Conservation (phyloP, 148 eudicot genomes). For the Rhododendron mucronatum region DNA sequence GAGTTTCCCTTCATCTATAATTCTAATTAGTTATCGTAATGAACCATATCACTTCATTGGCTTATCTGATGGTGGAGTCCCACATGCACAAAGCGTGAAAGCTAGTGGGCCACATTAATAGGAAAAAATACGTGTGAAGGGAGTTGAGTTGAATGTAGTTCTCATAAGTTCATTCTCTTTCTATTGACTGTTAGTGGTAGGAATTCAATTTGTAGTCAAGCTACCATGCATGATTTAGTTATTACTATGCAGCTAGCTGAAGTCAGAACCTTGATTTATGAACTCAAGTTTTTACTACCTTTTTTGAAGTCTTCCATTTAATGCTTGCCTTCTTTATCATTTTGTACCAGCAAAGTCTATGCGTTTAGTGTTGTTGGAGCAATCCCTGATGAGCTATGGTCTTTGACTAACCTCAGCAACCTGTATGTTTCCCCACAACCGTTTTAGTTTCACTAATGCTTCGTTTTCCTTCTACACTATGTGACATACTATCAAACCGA, state of each 20-base stretch:
- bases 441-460: neutral
- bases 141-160: too few species aligned
- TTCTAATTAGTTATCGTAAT: too few species aligned
- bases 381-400: slow-evolving; percentile 79
- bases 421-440: slow-evolving; percentile 3
- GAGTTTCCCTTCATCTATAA: too few species aligned
- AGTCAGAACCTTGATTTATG: neutral
- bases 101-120: too few species aligned
- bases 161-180: too few species aligned
- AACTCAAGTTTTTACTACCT: neutral
- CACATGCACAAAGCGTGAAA: too few species aligned
- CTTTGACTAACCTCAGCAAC: slow-evolving; percentile 27
- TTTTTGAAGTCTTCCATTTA: neutral
- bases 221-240: neutral
- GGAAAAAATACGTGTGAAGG: too few species aligned
- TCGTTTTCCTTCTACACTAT: neutral
- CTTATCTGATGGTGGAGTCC: too few species aligned
- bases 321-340: neutral
- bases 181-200: neutral
- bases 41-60: too few species aligned
- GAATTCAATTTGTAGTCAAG: neutral
- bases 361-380: slow-evolving; percentile 41
- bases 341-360: slow-evolving; percentile 56
- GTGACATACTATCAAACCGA: neutral
- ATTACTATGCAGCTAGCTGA: neutral